phyloP scores from a whole-genome alignment of 441 rosid species.

The Gossypium schwendimanii region DNA sequence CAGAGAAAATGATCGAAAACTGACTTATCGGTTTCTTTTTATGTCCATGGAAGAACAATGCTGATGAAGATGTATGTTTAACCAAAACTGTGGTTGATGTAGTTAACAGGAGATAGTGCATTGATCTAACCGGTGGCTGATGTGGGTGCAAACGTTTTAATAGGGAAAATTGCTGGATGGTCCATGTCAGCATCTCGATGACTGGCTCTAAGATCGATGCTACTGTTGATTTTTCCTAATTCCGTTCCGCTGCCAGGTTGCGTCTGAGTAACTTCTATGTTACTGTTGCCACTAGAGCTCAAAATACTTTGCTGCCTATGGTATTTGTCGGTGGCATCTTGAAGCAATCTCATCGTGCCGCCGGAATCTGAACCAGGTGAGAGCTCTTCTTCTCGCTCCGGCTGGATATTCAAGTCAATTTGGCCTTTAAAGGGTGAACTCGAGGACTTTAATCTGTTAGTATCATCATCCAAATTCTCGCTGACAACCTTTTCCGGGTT shows the following conservation, averaged over 20 bases:
- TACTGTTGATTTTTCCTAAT: slow-evolving; percentile 3
- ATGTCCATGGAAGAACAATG: slow-evolving; percentile 26
- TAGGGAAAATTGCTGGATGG: slow-evolving; percentile 18
- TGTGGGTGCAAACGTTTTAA: slow-evolving; percentile 28
- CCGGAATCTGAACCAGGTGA: slow-evolving; percentile 51
- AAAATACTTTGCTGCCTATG: slow-evolving; percentile 31
- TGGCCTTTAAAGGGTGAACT: slow-evolving; percentile 60
- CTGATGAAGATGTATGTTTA: slow-evolving; percentile 12
- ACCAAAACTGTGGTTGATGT: slow-evolving; percentile 10
- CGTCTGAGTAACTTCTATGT: slow-evolving; percentile 20
- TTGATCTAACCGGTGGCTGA: slow-evolving; percentile 31
- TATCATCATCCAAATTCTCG: slow-evolving; percentile 48
- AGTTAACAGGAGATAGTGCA: background rate
- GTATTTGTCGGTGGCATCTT: slow-evolving; percentile 40
- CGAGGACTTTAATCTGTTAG: slow-evolving; percentile 36
- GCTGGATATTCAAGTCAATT: slow-evolving; percentile 85
- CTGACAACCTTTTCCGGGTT: slow-evolving; percentile 28
- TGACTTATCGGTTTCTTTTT: slow-evolving; percentile 12
- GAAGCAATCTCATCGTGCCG: slow-evolving; percentile 36
- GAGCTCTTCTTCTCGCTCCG: slow-evolving; percentile 78
- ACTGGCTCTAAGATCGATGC: background rate
- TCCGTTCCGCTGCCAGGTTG: slow-evolving; percentile 16
- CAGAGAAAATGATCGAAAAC: slow-evolving; percentile 5
- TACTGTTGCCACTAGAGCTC: slow-evolving; percentile 24
- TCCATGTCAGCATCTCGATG: slow-evolving; percentile 15